These are phyloP conservation scores for Saturnispora besseyi DNA, from an alignment of 805 yeast genomes.

Conservation along the genomic window DNA sequence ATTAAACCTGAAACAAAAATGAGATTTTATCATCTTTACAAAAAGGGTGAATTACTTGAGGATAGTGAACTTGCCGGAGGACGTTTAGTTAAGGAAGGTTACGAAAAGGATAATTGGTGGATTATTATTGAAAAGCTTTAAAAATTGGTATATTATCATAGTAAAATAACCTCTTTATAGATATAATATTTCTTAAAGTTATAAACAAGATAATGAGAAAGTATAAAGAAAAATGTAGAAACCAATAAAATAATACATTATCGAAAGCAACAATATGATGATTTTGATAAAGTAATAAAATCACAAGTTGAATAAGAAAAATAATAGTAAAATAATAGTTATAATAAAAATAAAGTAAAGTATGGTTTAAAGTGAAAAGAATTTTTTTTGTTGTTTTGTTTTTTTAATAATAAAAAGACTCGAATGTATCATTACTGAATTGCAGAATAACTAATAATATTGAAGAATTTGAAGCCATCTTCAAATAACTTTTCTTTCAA, in stretches of 20 bases:
- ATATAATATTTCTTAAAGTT: neutral
- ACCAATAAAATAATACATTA: neutral
- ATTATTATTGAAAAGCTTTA: conserved; percentile 35
- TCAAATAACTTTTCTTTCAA: conserved; percentile 3
- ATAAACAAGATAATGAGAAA: neutral
- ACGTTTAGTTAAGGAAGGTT: conserved; percentile 57
- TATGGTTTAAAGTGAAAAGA: neutral
- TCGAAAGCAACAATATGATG: neutral
- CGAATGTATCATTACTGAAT: neutral
- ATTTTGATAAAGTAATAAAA: neutral
- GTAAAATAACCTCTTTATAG: neutral
- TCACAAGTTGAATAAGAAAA: neutral
- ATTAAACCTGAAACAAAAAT: conserved; percentile 46
- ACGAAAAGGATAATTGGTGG: conserved; percentile 96
- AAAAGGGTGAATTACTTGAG: conserved; percentile 69
- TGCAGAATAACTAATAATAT: neutral
- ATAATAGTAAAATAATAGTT: neutral
- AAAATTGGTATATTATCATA: neutral
- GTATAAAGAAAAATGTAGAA: neutral
- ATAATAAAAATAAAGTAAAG: neutral
- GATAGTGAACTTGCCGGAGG: conserved; percentile 72
- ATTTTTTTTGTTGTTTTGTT: neutral
- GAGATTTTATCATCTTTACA: conserved; percentile 83
- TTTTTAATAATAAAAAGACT: neutral
- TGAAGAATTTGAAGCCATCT: conserved; percentile 7